phyloP scores from a whole-genome alignment of 495 filamentous ascomycete species.

The Aspergillus saccharolyticus region DNA sequence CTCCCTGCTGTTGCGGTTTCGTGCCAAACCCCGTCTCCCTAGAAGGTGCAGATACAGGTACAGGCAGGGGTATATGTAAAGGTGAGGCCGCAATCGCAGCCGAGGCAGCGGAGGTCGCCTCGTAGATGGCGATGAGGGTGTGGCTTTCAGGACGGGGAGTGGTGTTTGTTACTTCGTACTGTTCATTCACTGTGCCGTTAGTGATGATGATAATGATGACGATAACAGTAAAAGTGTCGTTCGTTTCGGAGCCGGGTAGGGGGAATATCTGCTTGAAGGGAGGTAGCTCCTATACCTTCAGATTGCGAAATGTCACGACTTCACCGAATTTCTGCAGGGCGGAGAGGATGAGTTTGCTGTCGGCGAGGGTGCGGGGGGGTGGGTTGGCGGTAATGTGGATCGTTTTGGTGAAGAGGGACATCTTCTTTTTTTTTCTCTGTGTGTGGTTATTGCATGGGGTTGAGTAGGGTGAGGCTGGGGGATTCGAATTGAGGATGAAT shows the following conservation, averaged over 20 bases:
- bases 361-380: conserved; percentile 55
- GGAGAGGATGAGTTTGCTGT: conserved; percentile 66
- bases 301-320: conserved; percentile 67
- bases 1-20: conserved; percentile 2
- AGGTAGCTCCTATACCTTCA: conserved; percentile 49
- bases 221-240: too few species aligned
- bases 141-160: background rate
- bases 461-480: background rate
- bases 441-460: too few species aligned
- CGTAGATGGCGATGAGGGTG: conserved; percentile 33
- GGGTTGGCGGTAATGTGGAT: conserved; percentile 65
- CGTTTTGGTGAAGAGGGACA: conserved; percentile 24
- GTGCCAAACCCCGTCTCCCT: too few species aligned
- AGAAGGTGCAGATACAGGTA: conserved; percentile 6
- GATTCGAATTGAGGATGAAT: too few species aligned
- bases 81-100: conserved; percentile 33
- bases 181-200: too few species aligned
- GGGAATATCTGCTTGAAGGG: too few species aligned
- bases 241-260: too few species aligned
- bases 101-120: conserved; percentile 27
- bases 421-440: too few species aligned
- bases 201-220: too few species aligned
- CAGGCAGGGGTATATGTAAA: conserved; percentile 24
- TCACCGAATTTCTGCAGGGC: conserved; percentile 72
- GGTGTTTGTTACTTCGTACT: conserved; percentile 21